phyloP scores from a whole-genome alignment of 2,329 filamentous ascomycete genomes.

The Fusarium palustre region DNA sequence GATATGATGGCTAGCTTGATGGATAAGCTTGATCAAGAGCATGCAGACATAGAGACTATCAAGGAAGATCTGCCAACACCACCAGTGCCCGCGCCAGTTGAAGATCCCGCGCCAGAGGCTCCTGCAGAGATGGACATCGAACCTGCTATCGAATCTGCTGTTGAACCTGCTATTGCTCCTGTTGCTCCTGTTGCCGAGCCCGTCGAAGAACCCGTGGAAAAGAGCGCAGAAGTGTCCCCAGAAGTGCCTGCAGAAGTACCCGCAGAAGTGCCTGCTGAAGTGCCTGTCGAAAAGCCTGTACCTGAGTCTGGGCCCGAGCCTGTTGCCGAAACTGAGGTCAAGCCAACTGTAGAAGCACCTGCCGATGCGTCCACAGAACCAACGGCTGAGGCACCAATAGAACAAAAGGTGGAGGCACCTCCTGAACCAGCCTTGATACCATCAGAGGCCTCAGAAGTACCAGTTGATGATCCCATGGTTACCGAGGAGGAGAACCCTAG shows the following conservation, averaged over 20 bases:
- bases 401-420: slow-evolving; percentile 3
- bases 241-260: background rate
- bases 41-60: slow-evolving; percentile 17
- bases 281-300: background rate
- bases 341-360: background rate
- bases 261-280: no score
- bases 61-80: slow-evolving; percentile 1
- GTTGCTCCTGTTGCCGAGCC: slow-evolving; percentile 3
- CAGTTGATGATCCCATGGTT: slow-evolving; percentile 10
- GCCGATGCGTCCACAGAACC: background rate
- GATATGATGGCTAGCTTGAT: slow-evolving; percentile 61
- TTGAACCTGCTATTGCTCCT: slow-evolving; percentile 1
- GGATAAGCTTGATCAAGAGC: slow-evolving; percentile 58
- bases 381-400: background rate
- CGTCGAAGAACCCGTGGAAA: background rate
- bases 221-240: background rate
- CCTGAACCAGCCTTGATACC: slow-evolving; percentile 26
- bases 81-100: background rate
- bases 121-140: background rate
- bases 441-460: slow-evolving; percentile 8
- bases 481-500: slow-evolving; percentile 18
- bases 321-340: background rate
- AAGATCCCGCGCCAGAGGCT: slow-evolving; percentile 27
- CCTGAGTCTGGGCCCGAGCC: background rate
- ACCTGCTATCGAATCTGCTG: background rate